Evolutionary conservation across 2,329 filamentous ascomycete species (phyloP).

Genomic region (Ophiostoma pallidulum): DNA sequence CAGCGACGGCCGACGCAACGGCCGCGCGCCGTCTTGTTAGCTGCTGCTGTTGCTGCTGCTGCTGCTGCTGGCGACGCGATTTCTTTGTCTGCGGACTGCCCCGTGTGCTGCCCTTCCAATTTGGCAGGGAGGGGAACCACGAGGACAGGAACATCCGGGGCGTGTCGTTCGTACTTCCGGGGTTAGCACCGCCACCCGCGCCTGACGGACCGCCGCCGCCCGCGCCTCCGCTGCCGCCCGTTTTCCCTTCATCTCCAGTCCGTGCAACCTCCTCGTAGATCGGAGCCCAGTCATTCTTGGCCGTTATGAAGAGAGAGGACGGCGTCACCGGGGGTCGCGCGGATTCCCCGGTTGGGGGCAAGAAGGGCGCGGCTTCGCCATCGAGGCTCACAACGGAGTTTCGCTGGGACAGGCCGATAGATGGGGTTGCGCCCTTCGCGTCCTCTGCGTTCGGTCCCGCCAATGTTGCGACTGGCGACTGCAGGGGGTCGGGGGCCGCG

Average conservation of each 20-base stretch:
- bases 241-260: conserved; percentile 1
- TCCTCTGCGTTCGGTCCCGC: conserved; percentile 35
- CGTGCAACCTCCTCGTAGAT: conserved; percentile 58
- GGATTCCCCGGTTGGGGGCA: neutral
- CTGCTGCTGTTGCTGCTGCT: conserved; percentile 27
- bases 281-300: conserved; percentile 92
- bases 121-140: conserved; percentile 1
- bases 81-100: too few species aligned
- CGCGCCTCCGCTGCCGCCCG: neutral
- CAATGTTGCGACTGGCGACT: conserved; percentile 34
- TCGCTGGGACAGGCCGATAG: conserved; percentile 31
- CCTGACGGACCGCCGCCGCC: too few species aligned
- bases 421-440: conserved; percentile 25
- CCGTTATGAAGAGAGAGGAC: conserved; percentile 59
- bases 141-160: neutral
- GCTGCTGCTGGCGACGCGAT: conserved; percentile 25
- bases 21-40: conserved; percentile 22
- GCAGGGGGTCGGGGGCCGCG: conserved; percentile 66
- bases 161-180: too few species aligned
- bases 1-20: conserved; percentile 25
- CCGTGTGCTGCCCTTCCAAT: conserved; percentile 1
- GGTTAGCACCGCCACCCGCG: too few species aligned
- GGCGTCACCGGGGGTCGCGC: conserved; percentile 22
- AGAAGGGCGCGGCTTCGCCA: conserved; percentile 18
- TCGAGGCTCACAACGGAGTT: conserved; percentile 28